Base-by-base conservation (phyloP, 495 filamentous ascomycete genomes). In the Neurospora discreta region DNA sequence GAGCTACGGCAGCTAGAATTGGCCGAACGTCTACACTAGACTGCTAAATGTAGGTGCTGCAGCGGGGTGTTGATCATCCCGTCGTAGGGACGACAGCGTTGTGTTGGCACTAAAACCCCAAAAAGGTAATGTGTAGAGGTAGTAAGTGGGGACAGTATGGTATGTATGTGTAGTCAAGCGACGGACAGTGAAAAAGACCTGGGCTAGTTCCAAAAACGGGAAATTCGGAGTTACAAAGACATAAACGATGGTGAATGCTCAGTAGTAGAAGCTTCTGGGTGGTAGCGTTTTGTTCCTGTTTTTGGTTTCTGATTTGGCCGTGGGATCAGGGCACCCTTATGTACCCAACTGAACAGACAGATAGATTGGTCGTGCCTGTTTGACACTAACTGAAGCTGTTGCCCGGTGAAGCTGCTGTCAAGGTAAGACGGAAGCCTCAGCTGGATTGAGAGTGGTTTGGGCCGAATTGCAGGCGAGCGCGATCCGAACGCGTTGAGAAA, bases 401-500 rank as follows among this genome's bases (percentile, higher is more conserved):
- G 58, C 39, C 23, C 33, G 18, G 42, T 9, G 10, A 67, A n/a
- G 39, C 69, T 38, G 42, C 23, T 58, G 42, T 65, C 33, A 0
- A 58, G 20, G 0, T 60, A 30, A 36, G 33, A 9, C 13, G 52
- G 52, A 65, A 65, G 26, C 26, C 52, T 65, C 52, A 18, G 33
- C 33, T 6, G 26, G 7, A 16, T 26, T 36, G 26, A 65, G 15
- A 33, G 52, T 36, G 52, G 23, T 60, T 33, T 16, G 33, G 26
- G 26, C 13, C 23, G 15, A 60, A 5, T 33, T 60, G 52, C 52
- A 65, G 52, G 52, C 68, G 36, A 58, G 30, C 71, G 68, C 70
- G 70, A 39, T 69, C 2, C 70, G 13, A 30, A 68, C 70, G 70
- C 46, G 42, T 72, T 60, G 23, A 46, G 71, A 71, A 65, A 65